Percentiles rank a stretch among this genome's conserved stretches.
phyloP scores from a whole-genome alignment of 805 yeast species.

The Alloascoidea hylecoeti region DNA sequence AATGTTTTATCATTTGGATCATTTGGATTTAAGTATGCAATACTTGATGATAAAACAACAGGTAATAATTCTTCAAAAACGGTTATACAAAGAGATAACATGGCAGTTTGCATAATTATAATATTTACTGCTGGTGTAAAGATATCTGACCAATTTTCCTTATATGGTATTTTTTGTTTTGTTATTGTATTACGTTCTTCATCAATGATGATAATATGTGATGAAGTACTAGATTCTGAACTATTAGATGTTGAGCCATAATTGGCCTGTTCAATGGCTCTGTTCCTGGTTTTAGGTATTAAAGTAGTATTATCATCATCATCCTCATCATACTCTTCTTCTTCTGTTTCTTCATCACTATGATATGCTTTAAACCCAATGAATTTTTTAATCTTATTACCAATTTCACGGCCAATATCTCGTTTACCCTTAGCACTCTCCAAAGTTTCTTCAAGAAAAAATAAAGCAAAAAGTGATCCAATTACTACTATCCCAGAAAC shows the following conservation, averaged over 20 bases:
- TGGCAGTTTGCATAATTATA: background rate
- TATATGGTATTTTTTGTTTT: background rate
- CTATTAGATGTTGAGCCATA: too few species aligned
- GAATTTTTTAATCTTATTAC: constrained; percentile 18
- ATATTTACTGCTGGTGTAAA: constrained; percentile 10
- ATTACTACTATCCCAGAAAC: constrained; percentile 22
- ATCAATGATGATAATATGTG: background rate
- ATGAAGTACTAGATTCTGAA: too few species aligned
- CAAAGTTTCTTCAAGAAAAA: constrained; percentile 42
- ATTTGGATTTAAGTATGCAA: constrained; percentile 14
- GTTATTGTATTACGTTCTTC: background rate
- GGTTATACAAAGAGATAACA: constrained; percentile 29
- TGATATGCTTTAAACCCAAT: constrained; percentile 12
- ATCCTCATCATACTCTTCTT: background rate
- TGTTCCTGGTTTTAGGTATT: background rate
- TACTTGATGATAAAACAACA: constrained; percentile 29
- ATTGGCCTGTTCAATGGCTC: background rate
- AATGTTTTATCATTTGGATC: constrained; percentile 12
- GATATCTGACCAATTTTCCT: constrained; percentile 6
- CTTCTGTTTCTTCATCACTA: background rate
- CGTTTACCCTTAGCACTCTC: constrained; percentile 20
- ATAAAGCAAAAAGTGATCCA: constrained; percentile 23
- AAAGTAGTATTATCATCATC: background rate
- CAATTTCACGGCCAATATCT: constrained; percentile 31
- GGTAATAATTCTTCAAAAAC: constrained; percentile 44